Percentiles rank a stretch among this genome's conserved stretches.
phyloP scores from a whole-genome alignment of 2,329 filamentous ascomycete species.

The Massarina eburnea region DNA sequence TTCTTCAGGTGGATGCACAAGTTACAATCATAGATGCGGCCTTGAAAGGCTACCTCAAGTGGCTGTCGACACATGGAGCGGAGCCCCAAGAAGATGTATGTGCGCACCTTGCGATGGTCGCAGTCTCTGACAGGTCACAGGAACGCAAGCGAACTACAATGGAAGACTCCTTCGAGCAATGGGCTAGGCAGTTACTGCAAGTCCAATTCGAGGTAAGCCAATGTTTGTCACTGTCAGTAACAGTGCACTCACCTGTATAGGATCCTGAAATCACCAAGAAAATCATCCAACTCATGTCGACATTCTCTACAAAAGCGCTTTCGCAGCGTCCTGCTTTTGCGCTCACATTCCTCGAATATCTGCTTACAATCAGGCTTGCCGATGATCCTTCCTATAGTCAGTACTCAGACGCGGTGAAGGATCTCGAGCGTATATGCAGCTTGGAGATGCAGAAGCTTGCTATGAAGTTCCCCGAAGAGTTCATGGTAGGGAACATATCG shows the following conservation, averaged over 20 bases:
- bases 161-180: slow-evolving; percentile 66
- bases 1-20: slow-evolving; percentile 81
- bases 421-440: slow-evolving; percentile 81
- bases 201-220: slow-evolving; percentile 62
- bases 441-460: slow-evolving; percentile 87
- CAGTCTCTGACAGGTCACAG: not conserved
- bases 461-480: slow-evolving; percentile 86
- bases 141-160: slow-evolving; percentile 59
- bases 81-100: slow-evolving; percentile 46
- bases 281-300: slow-evolving; percentile 78
- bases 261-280: slow-evolving; percentile 84
- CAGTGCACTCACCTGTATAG: slow-evolving; percentile 11
- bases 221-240: too few species aligned
- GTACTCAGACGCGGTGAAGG: slow-evolving; percentile 87
- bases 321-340: slow-evolving; percentile 79
- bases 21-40: slow-evolving; percentile 87
- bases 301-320: slow-evolving; percentile 79
- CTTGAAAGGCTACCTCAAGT: slow-evolving; percentile 85
- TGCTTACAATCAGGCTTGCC: slow-evolving; percentile 78
- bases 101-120: not conserved
- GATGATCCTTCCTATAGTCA: slow-evolving; percentile 69
- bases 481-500: slow-evolving; percentile 61
- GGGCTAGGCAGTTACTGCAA: slow-evolving; percentile 71
- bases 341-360: slow-evolving; percentile 86
- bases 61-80: slow-evolving; percentile 60